These are phyloP conservation scores for Podospora pseudopauciseta DNA, from an alignment of 495 filamentous ascomycete genomes.

Conservation along the genomic window DNA sequence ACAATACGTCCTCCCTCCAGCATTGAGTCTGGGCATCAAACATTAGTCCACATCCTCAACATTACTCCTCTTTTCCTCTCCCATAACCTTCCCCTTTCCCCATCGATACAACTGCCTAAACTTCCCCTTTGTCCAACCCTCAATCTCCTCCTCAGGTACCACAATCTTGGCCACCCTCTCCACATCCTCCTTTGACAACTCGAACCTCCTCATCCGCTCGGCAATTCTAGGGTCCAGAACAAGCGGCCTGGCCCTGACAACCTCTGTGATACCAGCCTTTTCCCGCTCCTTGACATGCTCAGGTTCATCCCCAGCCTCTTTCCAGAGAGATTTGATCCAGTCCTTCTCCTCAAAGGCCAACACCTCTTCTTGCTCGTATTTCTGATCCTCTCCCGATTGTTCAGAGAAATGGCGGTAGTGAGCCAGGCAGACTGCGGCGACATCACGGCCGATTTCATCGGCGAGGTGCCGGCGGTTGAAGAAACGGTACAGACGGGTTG, in stretches of 20 bases:
- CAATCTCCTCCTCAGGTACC: conserved; percentile 62
- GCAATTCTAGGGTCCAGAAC: conserved; percentile 76
- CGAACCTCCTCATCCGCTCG: conserved; percentile 75
- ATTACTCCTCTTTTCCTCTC: conserved; percentile 23
- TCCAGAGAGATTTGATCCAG: conserved; percentile 80
- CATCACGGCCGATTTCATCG: conserved; percentile 83
- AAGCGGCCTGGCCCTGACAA: conserved; percentile 73
- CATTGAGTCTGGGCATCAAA: not conserved
- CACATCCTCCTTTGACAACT: conserved; percentile 62
- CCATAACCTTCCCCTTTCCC: conserved; percentile 32
- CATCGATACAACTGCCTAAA: conserved; percentile 44
- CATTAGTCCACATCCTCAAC: conserved; percentile 26
- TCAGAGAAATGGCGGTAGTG: conserved; percentile 49
- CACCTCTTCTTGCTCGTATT: conserved; percentile 66
- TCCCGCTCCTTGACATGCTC: conserved; percentile 48
- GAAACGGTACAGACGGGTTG: conserved; percentile 81
- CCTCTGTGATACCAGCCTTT: conserved; percentile 47
- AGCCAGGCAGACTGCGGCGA: conserved; percentile 77
- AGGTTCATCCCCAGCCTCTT: conserved; percentile 53
- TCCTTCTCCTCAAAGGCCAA: conserved; percentile 75
- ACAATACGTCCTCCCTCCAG: not conserved
- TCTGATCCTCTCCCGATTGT: conserved; percentile 4
- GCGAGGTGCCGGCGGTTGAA: conserved; percentile 81
- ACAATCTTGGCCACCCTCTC: conserved; percentile 58
- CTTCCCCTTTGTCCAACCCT: conserved; percentile 57